A percentile compares a stretch with the other conserved stretches of the same genome.
These are phyloP conservation scores for Chrysanthemum seticuspe DNA, from an alignment of 129 eudicot genomes.

Conservation along the genomic window DNA sequence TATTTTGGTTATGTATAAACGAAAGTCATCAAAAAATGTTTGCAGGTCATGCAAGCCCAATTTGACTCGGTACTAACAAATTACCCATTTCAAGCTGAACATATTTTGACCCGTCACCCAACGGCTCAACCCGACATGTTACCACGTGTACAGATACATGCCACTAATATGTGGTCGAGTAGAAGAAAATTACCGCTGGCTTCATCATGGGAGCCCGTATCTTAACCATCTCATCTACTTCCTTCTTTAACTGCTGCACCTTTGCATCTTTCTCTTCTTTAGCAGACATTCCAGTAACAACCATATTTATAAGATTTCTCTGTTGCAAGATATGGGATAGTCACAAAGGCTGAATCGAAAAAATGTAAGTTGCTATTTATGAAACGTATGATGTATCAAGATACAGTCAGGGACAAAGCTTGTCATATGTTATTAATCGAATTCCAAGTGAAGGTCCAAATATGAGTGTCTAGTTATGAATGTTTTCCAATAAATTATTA, in stretches of 20 bases:
- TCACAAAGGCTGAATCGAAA: not conserved
- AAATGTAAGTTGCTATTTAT: not conserved
- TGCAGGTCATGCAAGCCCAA: too few relatives aligned
- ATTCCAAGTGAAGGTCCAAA: not conserved
- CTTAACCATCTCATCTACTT: constrained; percentile 83
- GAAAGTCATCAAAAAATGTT: too few relatives aligned
- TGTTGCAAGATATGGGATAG: constrained; percentile 28
- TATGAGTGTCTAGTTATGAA: not conserved
- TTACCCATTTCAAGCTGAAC: too few relatives aligned
- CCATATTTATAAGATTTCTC: constrained; percentile 83
- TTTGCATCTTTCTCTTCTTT: constrained; percentile 79
- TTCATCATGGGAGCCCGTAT: constrained; percentile 51
- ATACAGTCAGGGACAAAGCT: not conserved
- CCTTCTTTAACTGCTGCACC: constrained; percentile 75
- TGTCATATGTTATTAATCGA: not conserved
- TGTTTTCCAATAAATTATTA: not conserved
- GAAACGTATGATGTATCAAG: not conserved
- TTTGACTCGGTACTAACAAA: too few relatives aligned
- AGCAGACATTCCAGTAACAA: constrained; percentile 66
- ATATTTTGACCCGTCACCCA: too few relatives aligned
- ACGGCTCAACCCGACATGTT: too few relatives aligned
- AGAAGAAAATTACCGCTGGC: constrained; percentile 43
- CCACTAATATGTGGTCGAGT: constrained; percentile 12
- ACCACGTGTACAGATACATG: constrained; percentile 3
- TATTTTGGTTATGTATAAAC: too few relatives aligned